Evolutionary conservation across 2,329 filamentous ascomycete genomes (phyloP).

Genomic region (Rhynchosporium graminicola): DNA sequence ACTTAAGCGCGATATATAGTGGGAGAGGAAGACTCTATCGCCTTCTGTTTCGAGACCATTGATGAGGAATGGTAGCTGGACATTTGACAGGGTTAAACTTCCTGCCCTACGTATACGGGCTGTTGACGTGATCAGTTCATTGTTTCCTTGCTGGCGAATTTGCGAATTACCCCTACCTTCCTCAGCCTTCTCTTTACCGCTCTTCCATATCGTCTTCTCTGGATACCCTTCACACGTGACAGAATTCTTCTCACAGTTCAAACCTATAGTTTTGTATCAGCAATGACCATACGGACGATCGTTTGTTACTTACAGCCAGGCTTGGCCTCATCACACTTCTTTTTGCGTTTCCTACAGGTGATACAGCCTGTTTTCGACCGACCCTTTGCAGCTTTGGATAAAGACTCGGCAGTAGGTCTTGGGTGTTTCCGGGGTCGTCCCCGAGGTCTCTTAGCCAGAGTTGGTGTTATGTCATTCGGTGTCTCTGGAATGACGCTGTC

Average conservation of each 20-base stretch:
- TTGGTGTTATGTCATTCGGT: slow-evolving; percentile 23
- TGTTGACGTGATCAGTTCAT: slow-evolving; percentile 41
- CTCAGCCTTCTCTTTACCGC: slow-evolving; percentile 72
- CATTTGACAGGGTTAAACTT: slow-evolving; percentile 49
- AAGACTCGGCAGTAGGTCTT: slow-evolving; percentile 53
- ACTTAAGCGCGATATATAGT: slow-evolving; percentile 80
- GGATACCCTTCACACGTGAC: slow-evolving; percentile 90
- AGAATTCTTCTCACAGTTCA: slow-evolving; percentile 92
- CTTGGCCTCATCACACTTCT: slow-evolving; percentile 72
- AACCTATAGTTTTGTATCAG: slow-evolving; percentile 50
- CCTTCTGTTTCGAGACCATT: slow-evolving; percentile 78
- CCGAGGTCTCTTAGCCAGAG: slow-evolving; percentile 61
- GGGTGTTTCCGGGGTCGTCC: slow-evolving; percentile 81
- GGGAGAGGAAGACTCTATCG: slow-evolving; percentile 78
- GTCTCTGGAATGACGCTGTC: slow-evolving; percentile 26
- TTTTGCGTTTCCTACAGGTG: slow-evolving; percentile 68
- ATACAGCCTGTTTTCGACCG: slow-evolving; percentile 69
- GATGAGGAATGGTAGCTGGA: slow-evolving; percentile 68
- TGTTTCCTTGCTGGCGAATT: slow-evolving; percentile 28
- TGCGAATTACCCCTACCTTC: slow-evolving; percentile 52
- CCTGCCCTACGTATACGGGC: slow-evolving; percentile 50
- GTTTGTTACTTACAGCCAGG: slow-evolving; percentile 57
- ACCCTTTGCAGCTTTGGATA: slow-evolving; percentile 76
- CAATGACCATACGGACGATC: neutral
- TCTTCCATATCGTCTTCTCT: slow-evolving; percentile 83